These are phyloP conservation scores for Cyberlindnera misumaiensis DNA, from an alignment of 805 yeast genomes.

Conservation along the genomic window DNA sequence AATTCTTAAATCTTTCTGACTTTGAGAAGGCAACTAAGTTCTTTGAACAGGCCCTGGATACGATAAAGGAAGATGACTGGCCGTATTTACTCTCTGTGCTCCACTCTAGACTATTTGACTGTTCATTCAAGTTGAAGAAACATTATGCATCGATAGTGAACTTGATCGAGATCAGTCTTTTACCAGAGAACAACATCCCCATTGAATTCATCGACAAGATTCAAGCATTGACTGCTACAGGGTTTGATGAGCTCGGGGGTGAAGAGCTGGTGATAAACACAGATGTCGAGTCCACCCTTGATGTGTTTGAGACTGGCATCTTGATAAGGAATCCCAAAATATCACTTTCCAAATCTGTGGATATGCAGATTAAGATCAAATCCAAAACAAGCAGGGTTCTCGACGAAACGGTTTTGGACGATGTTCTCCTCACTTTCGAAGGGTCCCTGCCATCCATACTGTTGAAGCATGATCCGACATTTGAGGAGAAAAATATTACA, in stretches of 20 bases:
- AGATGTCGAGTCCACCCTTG: slow-evolving; percentile 19
- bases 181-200: slow-evolving; percentile 13
- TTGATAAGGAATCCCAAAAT: slow-evolving; percentile 16
- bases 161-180: slow-evolving; percentile 27
- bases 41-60: slow-evolving; percentile 31
- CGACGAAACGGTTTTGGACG: slow-evolving; percentile 4
- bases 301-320: slow-evolving; percentile 19
- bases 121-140: slow-evolving; percentile 29
- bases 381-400: slow-evolving; percentile 22
- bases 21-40: slow-evolving; percentile 36
- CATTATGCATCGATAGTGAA: slow-evolving; percentile 28
- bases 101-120: slow-evolving; percentile 31
- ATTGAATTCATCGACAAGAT: not conserved
- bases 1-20: slow-evolving; percentile 26
- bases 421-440: slow-evolving; percentile 8
- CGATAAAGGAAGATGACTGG: slow-evolving; percentile 39
- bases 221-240: slow-evolving; percentile 1
- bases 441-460: slow-evolving; percentile 14
- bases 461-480: slow-evolving; percentile 8
- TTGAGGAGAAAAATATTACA: not conserved
- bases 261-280: slow-evolving; percentile 16
- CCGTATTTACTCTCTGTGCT: slow-evolving; percentile 25
- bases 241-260: slow-evolving; percentile 4
- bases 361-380: slow-evolving; percentile 27
- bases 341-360: slow-evolving; percentile 13